phyloP scores from a whole-genome alignment of 2,329 filamentous ascomycete species.

The Cladosporium cucumerinum region DNA sequence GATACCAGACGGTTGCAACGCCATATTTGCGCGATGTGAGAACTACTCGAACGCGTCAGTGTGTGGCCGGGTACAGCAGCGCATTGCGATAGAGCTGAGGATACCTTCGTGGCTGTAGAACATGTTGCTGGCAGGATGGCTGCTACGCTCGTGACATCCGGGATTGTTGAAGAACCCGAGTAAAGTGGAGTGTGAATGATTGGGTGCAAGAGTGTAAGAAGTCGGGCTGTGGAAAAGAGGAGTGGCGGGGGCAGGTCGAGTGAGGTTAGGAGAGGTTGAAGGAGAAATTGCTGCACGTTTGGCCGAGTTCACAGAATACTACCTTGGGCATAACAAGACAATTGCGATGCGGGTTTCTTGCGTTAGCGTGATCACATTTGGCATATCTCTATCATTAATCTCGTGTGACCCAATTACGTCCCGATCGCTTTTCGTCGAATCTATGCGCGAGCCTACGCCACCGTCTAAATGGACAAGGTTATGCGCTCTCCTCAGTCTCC shows the following conservation, averaged over 20 bases:
- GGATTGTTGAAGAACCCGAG: neutral
- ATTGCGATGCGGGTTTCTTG: neutral
- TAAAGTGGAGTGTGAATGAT: neutral
- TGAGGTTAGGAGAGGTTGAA: neutral
- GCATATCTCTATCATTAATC: conserved; percentile 15
- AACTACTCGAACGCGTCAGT: conserved; percentile 46
- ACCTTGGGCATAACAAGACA: neutral
- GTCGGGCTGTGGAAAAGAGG: neutral
- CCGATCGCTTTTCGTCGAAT: neutral
- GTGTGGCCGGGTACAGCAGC: neutral
- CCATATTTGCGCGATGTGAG: conserved; percentile 85
- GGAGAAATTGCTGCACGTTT: neutral
- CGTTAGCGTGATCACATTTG: conserved; percentile 9
- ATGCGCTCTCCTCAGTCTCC: conserved; percentile 8
- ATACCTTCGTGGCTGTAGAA: conserved; percentile 94
- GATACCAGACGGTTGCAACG: conserved; percentile 89
- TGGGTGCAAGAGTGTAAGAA: neutral
- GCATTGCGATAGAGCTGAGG: conserved; percentile 29
- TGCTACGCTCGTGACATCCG: neutral
- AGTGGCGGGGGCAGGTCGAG: neutral
- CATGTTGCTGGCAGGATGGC: conserved; percentile 54
- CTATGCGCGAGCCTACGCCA: conserved; percentile 2
- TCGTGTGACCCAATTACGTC: neutral
- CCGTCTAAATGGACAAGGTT: neutral
- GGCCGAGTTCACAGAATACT: neutral